Percentiles rank a stretch among this genome's conserved stretches.
phyloP scores from a whole-genome alignment of 2,329 filamentous ascomycete genomes.

The Cryphonectria naterciae region DNA sequence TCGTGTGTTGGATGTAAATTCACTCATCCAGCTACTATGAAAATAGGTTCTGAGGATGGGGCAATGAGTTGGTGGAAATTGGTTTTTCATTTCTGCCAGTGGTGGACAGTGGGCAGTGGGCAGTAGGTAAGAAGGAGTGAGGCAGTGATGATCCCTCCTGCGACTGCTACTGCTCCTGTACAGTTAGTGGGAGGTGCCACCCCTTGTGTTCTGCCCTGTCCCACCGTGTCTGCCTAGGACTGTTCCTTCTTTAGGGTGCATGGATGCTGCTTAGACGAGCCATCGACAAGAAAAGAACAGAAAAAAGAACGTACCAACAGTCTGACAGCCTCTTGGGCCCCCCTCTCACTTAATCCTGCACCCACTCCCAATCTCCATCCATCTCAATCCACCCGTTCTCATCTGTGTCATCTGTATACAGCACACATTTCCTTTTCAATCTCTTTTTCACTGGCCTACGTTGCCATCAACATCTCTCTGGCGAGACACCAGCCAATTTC shows the following conservation, averaged over 20 bases:
- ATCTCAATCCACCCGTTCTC: background rate
- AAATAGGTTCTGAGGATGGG: background rate
- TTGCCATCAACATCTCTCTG: background rate
- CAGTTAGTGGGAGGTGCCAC: background rate
- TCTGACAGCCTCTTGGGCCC: background rate
- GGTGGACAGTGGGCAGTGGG: background rate
- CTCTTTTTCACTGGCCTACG: background rate
- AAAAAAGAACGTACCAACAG: background rate
- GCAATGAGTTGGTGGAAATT: background rate
- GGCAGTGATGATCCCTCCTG: background rate
- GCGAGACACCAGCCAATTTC: slow-evolving; percentile 5
- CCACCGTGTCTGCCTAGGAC: background rate
- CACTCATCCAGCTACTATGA: background rate
- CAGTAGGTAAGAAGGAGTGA: too few species aligned
- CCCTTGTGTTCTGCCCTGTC: background rate
- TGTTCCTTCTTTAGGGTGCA: background rate
- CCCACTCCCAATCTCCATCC: background rate
- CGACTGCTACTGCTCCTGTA: background rate
- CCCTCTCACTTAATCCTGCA: background rate
- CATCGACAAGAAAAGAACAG: background rate
- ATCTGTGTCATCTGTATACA: background rate
- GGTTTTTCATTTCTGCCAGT: background rate
- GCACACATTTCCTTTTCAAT: background rate
- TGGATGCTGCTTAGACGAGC: slow-evolving; percentile 1
- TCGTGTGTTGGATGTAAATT: background rate